phyloP scores from a whole-genome alignment of 805 yeast species.

The Hanseniaspora meyeri region DNA sequence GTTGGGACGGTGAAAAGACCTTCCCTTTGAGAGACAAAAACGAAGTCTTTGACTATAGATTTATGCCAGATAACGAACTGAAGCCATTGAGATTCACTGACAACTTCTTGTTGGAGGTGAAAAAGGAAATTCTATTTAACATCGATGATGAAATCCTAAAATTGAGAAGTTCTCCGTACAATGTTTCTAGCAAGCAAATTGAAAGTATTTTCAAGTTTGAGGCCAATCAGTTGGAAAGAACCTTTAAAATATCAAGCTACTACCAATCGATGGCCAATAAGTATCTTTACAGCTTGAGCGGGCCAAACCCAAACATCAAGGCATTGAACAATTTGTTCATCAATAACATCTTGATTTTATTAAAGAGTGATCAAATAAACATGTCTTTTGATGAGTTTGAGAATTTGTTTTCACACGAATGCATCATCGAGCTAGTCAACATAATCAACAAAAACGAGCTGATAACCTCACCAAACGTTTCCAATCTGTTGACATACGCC shows the following conservation, averaged over 20 bases:
- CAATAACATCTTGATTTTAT: constrained; percentile 28
- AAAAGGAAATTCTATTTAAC: constrained; percentile 36
- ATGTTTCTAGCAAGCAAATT: constrained; percentile 19
- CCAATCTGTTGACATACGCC: not conserved
- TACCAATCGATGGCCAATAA: constrained; percentile 53
- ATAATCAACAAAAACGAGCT: not conserved
- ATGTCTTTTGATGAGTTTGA: constrained; percentile 3
- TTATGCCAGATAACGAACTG: constrained; percentile 88
- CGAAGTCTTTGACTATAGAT: constrained; percentile 72
- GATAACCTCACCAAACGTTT: constrained; percentile 3
- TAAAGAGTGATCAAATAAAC: constrained; percentile 18
- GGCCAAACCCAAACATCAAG: not conserved
- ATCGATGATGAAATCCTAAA: constrained; percentile 47
- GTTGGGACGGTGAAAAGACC: constrained; percentile 78
- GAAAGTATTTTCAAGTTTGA: constrained; percentile 23
- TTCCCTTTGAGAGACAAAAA: constrained; percentile 64
- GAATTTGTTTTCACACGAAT: not conserved
- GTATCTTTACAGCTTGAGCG: constrained; percentile 25
- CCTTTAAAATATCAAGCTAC: constrained; percentile 42
- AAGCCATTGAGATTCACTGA: constrained; percentile 39
- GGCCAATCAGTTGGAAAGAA: not conserved
- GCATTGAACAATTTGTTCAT: constrained; percentile 40
- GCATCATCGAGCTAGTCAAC: not conserved
- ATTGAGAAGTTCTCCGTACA: constrained; percentile 40
- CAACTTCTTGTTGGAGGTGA: not conserved